Conservation (phyloP, 306 rosid genomes). For the Quercus suber region DNA sequence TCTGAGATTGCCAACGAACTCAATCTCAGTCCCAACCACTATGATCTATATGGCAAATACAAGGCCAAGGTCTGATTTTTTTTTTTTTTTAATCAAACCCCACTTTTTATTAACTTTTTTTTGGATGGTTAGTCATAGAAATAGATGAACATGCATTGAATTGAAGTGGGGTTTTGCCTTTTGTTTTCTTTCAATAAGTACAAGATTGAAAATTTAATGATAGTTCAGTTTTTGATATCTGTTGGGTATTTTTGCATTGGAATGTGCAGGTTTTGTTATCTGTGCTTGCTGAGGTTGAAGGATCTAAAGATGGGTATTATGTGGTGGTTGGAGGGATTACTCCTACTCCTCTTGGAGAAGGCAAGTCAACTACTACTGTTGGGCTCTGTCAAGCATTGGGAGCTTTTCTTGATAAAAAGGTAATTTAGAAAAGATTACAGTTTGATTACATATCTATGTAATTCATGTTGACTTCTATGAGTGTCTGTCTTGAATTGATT, state of each 20-base stretch:
- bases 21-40: conserved; percentile 67
- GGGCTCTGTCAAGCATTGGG: conserved; percentile 99
- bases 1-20: conserved; percentile 70
- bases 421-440: conserved; percentile 5
- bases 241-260: conserved; percentile 1
- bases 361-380: conserved; percentile 96
- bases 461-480: background rate
- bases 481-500: background rate
- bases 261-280: conserved; percentile 70
- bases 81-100: background rate
- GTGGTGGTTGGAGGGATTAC: conserved; percentile 99
- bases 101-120: background rate
- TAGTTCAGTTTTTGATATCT: background rate
- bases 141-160: background rate
- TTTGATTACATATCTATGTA: background rate
- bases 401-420: conserved; percentile 95
- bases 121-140: background rate
- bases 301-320: conserved; percentile 73
- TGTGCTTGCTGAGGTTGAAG: conserved; percentile 65
- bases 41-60: conserved; percentile 90
- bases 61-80: conserved; percentile 66
- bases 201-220: background rate
- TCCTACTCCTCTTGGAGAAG: conserved; percentile 98
- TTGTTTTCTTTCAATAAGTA: background rate
- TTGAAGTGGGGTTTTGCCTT: background rate